Evolutionary conservation across 192 early-diverging fungal species (phyloP), one percentile per base, ranked within the genome.

Genomic region (Entomortierella beljakovae): DNA sequence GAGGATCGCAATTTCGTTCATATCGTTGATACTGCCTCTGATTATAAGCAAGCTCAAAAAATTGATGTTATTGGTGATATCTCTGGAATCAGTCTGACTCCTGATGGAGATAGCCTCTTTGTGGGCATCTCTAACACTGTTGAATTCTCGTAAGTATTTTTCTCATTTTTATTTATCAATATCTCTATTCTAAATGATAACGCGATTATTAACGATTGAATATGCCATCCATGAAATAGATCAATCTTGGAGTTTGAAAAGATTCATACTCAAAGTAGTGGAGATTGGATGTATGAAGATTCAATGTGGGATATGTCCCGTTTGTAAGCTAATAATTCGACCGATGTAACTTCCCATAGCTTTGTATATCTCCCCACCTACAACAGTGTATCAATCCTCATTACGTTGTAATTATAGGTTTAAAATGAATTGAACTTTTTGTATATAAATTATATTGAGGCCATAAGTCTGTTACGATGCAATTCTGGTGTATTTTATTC

Each of bases 31-130:
- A 69, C 74, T 1, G 37, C 74, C 1, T 51, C 60, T 15, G 74
- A 69, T 56, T 77, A 77, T 10, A 28, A 38, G 6, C 33, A 64
- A 29, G 74, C 74, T 11, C 74, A 77, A 53, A 63, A 64, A 48
- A 69, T 77, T 42, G 74, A 77, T 50, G 57, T 77, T 61, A 53
- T 77, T 0, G 74, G 74, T 22, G 74, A 77, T 33, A 69, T 77
- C 15, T 77, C 74, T 16, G 74, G 74, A 22, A 69, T 77, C 46
- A 69, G 74, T 15, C 34, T 69, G 54, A 77, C 74, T 2, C 74
- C 74, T 10, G 74, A 77, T 37, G 66, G 58, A 16, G 74, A 77
- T 31, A 25, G 74, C 7, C 49, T 77, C 7, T 77, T 43, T 23
- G 50, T 69, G 10, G 74, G 74, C 11, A 61, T 77, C 15, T 77